phyloP scores from a whole-genome alignment of 2,329 filamentous ascomycete genomes.

The Truncatella angustata region DNA sequence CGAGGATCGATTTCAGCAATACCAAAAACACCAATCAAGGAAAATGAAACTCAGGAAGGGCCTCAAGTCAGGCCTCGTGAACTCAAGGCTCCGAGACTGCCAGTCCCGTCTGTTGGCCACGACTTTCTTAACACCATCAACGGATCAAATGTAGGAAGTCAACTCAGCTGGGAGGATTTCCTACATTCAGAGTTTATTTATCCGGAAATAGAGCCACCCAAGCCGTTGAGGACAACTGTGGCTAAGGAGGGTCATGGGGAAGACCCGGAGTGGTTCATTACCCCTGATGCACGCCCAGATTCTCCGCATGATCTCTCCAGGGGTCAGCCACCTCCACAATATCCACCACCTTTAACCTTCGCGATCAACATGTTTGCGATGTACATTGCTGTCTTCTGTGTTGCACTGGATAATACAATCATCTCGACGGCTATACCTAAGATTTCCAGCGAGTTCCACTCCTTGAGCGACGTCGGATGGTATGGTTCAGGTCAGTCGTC shows the following conservation, averaged over 20 bases:
- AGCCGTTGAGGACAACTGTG: neutral
- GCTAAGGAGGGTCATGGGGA: neutral
- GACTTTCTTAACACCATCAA: neutral
- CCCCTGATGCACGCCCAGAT: neutral
- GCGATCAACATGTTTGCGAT: neutral
- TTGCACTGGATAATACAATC: conserved; percentile 19
- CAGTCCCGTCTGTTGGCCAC: neutral
- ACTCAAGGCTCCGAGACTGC: neutral
- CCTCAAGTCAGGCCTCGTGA: neutral
- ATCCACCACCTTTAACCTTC: neutral
- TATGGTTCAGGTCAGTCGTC: neutral
- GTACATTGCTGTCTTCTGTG: conserved; percentile 1
- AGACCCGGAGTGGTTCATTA: neutral
- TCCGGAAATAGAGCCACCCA: neutral
- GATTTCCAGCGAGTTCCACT: conserved; percentile 31
- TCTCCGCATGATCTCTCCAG: neutral
- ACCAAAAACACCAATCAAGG: neutral
- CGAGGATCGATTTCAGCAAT: neutral
- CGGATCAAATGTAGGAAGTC: neutral
- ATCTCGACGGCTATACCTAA: conserved; percentile 31
- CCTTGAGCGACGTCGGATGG: conserved; percentile 38
- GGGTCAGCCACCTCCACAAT: neutral
- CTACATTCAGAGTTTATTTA: neutral
- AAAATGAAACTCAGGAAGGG: neutral
- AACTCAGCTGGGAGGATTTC: neutral